phyloP scores from a whole-genome alignment of 1,284 basidiomycete genomes.

The Trichosporon inkin region DNA sequence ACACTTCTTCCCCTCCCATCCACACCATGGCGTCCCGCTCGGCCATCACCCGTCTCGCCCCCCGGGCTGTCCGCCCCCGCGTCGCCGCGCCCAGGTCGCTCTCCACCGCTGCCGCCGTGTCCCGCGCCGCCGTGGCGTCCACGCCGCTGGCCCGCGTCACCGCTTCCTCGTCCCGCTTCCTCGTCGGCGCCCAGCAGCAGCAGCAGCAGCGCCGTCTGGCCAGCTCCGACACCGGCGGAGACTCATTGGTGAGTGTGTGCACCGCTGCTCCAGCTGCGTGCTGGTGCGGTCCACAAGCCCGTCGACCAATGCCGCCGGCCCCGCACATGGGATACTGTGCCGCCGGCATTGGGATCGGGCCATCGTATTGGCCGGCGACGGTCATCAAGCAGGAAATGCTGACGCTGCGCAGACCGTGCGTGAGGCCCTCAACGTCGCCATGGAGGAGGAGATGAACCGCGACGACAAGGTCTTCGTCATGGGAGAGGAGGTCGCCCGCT shows the following conservation, averaged over 20 bases:
- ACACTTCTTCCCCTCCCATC: constrained; percentile 38
- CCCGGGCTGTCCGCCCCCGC: constrained; percentile 54
- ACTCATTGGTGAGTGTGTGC: constrained; percentile 41
- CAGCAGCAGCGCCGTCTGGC: constrained; percentile 36
- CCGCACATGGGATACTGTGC: constrained; percentile 2
- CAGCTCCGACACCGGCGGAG: constrained; percentile 37
- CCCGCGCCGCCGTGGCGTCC: constrained; percentile 37
- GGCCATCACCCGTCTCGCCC: constrained; percentile 62
- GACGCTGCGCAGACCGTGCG: constrained; percentile 77
- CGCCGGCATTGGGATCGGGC: constrained; percentile 15
- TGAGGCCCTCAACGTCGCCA: constrained; percentile 93
- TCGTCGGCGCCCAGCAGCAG: constrained; percentile 28
- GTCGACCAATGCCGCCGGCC: constrained; percentile 15
- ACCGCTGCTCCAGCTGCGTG: no score
- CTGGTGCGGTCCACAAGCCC: background rate
- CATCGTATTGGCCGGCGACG: background rate
- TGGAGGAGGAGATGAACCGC: constrained; percentile 99
- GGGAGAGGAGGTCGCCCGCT: constrained; percentile 97
- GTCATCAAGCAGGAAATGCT: background rate
- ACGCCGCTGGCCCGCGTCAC: constrained; percentile 43
- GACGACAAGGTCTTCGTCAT: constrained; percentile 94
- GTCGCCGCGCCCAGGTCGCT: constrained; percentile 56
- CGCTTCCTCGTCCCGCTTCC: constrained; percentile 30
- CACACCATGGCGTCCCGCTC: constrained; percentile 61
- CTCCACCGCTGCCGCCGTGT: constrained; percentile 42